phyloP scores from a whole-genome alignment of 345 rosid genomes.

The Geranium rotundifolium region DNA sequence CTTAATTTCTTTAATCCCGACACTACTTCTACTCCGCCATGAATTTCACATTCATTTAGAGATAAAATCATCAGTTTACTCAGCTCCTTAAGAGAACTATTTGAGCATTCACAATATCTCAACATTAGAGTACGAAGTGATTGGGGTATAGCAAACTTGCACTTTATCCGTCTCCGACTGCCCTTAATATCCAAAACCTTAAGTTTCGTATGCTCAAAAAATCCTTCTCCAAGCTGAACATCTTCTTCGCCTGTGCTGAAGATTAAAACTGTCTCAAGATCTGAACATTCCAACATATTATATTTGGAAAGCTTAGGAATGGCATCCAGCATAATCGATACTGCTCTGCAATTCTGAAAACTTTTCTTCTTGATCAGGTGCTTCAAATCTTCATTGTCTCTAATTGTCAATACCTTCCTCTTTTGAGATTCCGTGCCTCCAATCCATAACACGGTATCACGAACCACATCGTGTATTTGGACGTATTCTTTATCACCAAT shows the following conservation, averaged over 20 bases:
- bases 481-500: not conserved
- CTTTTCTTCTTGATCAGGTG: not conserved
- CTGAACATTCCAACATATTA: not conserved
- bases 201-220: not conserved
- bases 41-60: no score
- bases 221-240: not conserved
- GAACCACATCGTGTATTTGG: conserved; percentile 2
- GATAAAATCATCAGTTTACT: not conserved
- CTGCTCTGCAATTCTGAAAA: not conserved
- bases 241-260: no score
- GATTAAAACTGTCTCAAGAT: not conserved
- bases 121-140: not conserved
- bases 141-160: not conserved
- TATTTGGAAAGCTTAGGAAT: not conserved
- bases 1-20: not conserved
- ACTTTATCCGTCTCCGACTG: not conserved
- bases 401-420: not conserved
- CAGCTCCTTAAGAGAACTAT: not conserved
- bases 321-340: not conserved
- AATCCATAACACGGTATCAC: not conserved
- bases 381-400: not conserved
- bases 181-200: not conserved
- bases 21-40: not conserved
- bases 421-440: not conserved
- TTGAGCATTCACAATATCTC: not conserved